Evolutionary conservation across 2,329 filamentous ascomycete species (phyloP), one percentile per base, ranked within the genome.

Genomic region (Cercospora janseana): DNA sequence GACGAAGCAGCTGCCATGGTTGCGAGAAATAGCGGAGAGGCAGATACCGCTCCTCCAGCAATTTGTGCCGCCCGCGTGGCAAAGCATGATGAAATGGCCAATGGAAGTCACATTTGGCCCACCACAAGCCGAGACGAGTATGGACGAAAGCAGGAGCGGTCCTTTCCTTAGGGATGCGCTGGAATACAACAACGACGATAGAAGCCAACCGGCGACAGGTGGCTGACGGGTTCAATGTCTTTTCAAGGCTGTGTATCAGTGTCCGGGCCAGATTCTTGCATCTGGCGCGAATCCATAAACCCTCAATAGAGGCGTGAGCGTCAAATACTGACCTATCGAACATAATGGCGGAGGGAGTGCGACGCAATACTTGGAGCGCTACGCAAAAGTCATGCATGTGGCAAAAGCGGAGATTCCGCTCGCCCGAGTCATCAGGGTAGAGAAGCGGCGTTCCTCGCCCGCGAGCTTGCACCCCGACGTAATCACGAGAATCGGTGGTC

Each of bases 51-150:
- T 20, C 2, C 27, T 46, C 15, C 43, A 46, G 26, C 28, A 34
- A 20, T 9, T 42, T 7, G 21, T 62, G n/a, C 60, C 60, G 10
- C 29, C 43, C 2, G 59, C 43, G 4, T 63, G 61, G 59, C 21
- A 50, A 18, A 48, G 54, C 8, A 57, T 58, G 50, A 49, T 63
- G 47, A 46, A 44, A 7, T 64, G 60, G 60, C 60, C 62, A 4
- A 50, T 56, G 44, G 49, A 55, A 7, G 42, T 59, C 23, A 45
- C 51, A 5, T 47, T 47, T 13, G 34, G 34, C 31, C 23, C 18
- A 9, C 44, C 20, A n/a, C 24, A 23, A 23, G n/a, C n/a, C 10
- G 44, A 32, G 23, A 40, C 16, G 9, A 40, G 26, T 3, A 4
- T 23, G 18, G 34, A 45, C 13, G 42, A 47, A 4, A 23, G 23